phyloP scores from a whole-genome alignment of 140 eudicot species.

The Anethum foeniculum region DNA sequence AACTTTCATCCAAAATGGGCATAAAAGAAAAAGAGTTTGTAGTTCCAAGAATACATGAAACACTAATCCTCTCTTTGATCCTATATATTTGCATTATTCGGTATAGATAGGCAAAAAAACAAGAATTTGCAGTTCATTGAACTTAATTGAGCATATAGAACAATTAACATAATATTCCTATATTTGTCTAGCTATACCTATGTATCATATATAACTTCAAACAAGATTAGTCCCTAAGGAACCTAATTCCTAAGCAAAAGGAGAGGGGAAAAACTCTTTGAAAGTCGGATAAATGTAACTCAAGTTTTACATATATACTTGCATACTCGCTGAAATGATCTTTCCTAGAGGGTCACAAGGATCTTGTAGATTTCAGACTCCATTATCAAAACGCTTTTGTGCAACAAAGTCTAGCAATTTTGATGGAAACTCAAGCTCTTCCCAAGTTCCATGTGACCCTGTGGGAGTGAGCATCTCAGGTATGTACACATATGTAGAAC shows the following conservation, averaged over 20 bases:
- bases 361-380: neutral
- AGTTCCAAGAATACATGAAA: neutral
- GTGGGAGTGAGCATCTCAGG: constrained; percentile 12
- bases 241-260: neutral
- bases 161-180: neutral
- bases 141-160: neutral
- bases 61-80: neutral
- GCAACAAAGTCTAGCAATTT: neutral
- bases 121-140: neutral
- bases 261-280: neutral
- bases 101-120: neutral
- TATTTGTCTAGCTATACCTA: neutral
- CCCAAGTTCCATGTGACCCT: constrained; percentile 13
- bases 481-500: constrained; percentile 6
- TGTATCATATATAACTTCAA: neutral
- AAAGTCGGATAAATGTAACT: constrained; percentile 2
- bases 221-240: neutral
- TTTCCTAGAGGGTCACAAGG: constrained; percentile 9
- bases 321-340: neutral
- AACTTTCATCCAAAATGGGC: neutral
- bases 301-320: constrained; percentile 6
- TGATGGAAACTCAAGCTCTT: neutral
- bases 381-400: neutral
- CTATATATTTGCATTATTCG: neutral
- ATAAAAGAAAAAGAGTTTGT: neutral